A percentile compares a stretch with the other conserved stretches of the same genome.
Evolutionary conservation across 2,329 filamentous ascomycete species (phyloP).

Genomic region (Daldinia eschscholtzii): DNA sequence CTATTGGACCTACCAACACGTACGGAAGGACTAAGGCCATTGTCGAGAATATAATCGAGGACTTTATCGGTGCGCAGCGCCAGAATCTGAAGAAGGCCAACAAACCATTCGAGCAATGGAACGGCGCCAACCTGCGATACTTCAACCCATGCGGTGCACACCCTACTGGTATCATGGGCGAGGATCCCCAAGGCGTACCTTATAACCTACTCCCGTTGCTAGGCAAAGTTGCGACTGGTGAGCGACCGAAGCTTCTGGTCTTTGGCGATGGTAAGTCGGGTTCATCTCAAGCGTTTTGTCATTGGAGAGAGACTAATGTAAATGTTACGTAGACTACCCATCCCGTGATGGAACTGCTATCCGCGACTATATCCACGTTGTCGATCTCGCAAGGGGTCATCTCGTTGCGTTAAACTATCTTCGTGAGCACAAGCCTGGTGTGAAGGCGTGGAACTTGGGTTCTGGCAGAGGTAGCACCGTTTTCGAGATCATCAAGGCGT

Average conservation of each 20-base stretch:
- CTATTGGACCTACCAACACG: constrained; percentile 95
- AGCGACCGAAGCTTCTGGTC: constrained; percentile 92
- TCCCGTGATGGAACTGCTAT: constrained; percentile 94
- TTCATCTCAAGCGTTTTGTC: background rate
- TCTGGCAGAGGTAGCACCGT: constrained; percentile 96
- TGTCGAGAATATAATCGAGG: constrained; percentile 91
- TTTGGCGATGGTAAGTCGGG: constrained; percentile 84
- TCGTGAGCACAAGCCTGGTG: constrained; percentile 84
- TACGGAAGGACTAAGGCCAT: constrained; percentile 97
- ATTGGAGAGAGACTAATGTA: constrained; percentile 3
- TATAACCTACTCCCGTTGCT: constrained; percentile 96
- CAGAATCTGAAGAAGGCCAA: constrained; percentile 84
- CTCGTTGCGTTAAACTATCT: constrained; percentile 92
- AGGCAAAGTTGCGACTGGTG: constrained; percentile 94
- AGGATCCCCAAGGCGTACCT: constrained; percentile 94
- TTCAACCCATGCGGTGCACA: constrained; percentile 98
- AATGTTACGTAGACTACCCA: constrained; percentile 76
- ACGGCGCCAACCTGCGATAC: constrained; percentile 92
- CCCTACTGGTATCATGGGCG: constrained; percentile 96
- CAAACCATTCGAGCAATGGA: constrained; percentile 85
- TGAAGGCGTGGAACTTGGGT: constrained; percentile 96
- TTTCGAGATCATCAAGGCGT: constrained; percentile 97
- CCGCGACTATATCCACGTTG: constrained; percentile 97
- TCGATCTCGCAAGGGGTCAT: constrained; percentile 89
- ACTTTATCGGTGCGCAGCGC: constrained; percentile 88